These are phyloP conservation scores for Candida tropicalis DNA, from an alignment of 1,139 yeast genomes.

Conservation along the genomic window DNA sequence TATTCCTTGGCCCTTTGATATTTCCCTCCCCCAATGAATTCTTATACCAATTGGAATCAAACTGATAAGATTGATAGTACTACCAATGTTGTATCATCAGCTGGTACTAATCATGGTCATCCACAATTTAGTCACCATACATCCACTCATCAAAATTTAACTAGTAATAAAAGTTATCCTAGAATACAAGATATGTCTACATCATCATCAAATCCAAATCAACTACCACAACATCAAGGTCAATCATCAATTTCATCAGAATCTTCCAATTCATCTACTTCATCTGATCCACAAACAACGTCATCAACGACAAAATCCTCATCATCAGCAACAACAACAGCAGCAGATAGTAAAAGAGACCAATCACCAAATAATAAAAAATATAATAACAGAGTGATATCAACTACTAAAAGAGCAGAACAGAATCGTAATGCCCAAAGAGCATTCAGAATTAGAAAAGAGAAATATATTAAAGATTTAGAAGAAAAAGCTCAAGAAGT, in stretches of 20 bases:
- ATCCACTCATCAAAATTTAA: conserved; percentile 6
- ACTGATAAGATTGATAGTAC: conserved; percentile 5
- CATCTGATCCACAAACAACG: background rate
- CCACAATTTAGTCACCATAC: background rate
- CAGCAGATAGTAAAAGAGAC: background rate
- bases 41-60: conserved; percentile 9
- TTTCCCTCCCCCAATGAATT: conserved; percentile 6
- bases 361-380: conserved; percentile 8
- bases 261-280: background rate
- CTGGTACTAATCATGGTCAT: too few species aligned
- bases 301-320: too few species aligned
- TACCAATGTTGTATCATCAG: background rate
- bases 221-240: background rate
- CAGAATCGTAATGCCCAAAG: conserved; percentile 89
- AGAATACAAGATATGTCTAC: background rate
- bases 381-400: conserved; percentile 40
- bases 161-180: background rate
- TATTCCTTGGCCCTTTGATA: too few species aligned
- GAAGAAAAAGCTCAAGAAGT: conserved; percentile 70
- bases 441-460: conserved; percentile 83
- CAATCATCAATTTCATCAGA: background rate
- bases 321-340: background rate
- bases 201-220: background rate
- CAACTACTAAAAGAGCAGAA: conserved; percentile 78
- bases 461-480: conserved; percentile 72